These are phyloP conservation scores for Phaeotremella fagi DNA, from an alignment of 768 basidiomycete genomes.

Conservation along the genomic window DNA sequence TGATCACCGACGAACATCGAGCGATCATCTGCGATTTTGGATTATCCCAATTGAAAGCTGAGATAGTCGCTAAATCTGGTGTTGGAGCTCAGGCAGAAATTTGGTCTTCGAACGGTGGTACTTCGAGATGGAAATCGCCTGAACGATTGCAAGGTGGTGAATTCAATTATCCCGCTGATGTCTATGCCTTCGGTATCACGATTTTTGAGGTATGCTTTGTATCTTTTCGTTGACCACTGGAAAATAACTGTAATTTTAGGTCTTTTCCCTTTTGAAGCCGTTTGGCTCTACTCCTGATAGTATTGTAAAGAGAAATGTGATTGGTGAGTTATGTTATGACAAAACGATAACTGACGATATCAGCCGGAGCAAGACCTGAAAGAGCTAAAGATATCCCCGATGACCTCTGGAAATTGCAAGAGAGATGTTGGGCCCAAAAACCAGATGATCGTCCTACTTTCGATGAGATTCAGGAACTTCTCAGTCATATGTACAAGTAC, in stretches of 20 bases:
- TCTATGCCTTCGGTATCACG: conserved; percentile 65
- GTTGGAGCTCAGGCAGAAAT: conserved; percentile 45
- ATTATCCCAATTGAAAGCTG: conserved; percentile 71
- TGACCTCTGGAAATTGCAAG: conserved; percentile 19
- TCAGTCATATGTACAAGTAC: conserved; percentile 13
- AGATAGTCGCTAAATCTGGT: conserved; percentile 59
- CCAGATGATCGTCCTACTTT: conserved; percentile 25
- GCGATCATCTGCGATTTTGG: conserved; percentile 81
- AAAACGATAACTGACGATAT: neutral
- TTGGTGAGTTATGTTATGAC: conserved; percentile 8
- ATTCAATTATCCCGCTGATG: conserved; percentile 59
- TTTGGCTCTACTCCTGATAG: conserved; percentile 36
- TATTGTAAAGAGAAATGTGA: conserved; percentile 52
- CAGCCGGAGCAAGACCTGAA: conserved; percentile 20
- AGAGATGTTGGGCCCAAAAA: conserved; percentile 25
- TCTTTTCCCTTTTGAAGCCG: conserved; percentile 14
- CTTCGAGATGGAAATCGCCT: conserved; percentile 67
- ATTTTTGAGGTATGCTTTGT: conserved; percentile 61
- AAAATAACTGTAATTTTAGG: conserved; percentile 25
- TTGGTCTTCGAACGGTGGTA: conserved; percentile 53
- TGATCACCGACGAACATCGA: conserved; percentile 62
- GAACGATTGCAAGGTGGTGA: conserved; percentile 58
- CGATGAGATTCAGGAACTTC: conserved; percentile 11
- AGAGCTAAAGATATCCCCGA: conserved; percentile 12
- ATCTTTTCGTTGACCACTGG: conserved; percentile 55